These are phyloP conservation scores for Lactifluus piperatus DNA, from an alignment of 768 basidiomycete species.

Conservation along the genomic window DNA sequence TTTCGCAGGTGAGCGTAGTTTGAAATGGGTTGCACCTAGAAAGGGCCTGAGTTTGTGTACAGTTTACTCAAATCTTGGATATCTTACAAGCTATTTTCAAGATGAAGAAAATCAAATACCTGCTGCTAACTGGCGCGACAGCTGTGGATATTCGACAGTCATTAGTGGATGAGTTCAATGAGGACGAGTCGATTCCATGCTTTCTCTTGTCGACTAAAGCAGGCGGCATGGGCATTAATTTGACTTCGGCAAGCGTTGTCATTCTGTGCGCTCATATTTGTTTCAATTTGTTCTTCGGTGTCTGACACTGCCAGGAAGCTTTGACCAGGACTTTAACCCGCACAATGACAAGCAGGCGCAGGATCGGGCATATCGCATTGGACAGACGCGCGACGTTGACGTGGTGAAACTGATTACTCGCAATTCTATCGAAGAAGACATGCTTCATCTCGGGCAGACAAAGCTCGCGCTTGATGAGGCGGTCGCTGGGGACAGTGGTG, in stretches of 20 bases:
- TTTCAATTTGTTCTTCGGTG: not conserved
- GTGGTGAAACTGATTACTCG: conserved; percentile 90
- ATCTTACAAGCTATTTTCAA: conserved; percentile 81
- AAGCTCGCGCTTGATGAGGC: conserved; percentile 91
- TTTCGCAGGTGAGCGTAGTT: conserved; percentile 67
- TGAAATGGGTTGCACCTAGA: not conserved
- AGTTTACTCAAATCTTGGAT: conserved; percentile 96
- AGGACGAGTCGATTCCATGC: conserved; percentile 73
- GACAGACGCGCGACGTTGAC: conserved; percentile 88
- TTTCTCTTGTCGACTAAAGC: conserved; percentile 92
- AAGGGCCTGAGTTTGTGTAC: not conserved
- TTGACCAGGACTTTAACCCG: conserved; percentile 97
- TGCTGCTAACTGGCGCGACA: conserved; percentile 86
- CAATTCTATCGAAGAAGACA: conserved; percentile 95
- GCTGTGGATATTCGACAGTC: conserved; percentile 90
- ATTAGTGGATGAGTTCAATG: conserved; percentile 92
- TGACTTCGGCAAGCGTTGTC: conserved; percentile 92
- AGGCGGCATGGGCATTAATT: conserved; percentile 93
- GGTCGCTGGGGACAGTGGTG: conserved; percentile 72
- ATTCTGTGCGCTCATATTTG: conserved; percentile 53
- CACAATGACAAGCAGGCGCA: conserved; percentile 98
- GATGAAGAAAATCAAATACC: conserved; percentile 60
- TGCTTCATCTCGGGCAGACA: conserved; percentile 80
- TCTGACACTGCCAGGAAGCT: conserved; percentile 38
- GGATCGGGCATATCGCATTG: conserved; percentile 95